Evolutionary conservation across 805 yeast species (phyloP), one percentile per base, ranked within the genome.

Genomic region (Pichia ethanolica): DNA sequence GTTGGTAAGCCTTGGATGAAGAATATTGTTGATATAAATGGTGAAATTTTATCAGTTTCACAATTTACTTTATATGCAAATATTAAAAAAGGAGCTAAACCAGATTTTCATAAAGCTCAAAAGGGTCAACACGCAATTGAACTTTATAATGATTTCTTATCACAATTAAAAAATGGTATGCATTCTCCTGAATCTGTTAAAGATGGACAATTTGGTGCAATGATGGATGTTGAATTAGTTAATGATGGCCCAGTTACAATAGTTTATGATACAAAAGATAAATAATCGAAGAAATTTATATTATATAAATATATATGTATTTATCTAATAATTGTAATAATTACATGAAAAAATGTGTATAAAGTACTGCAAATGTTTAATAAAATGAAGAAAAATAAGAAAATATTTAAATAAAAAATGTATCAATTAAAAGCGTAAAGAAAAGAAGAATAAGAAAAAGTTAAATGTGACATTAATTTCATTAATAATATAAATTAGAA

Each of bases 211-310:
- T 93, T 93, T 63, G 99, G 98, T 0, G 98, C 91, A 10, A 87
- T 91, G 96, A 93, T 93, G 99, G 95, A 88, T 54, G 97, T 95
- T 13, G 76, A 77, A 1, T 66, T 91, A 52, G 80, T 83, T 12
- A 93, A 93, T 60, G 97, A 91, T 59, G 98, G 98, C 1, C 98
- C 98, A 0, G 89, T 87, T 0, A 91, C 98, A 0, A 83, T 91
- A 34, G 77, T 83, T 25, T 77, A 85, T 70, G 97, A 90, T 62
- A 84, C 91, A 1, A 75, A 67, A 45, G 78, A 77, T 13, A 14
- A 32, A 38, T 44, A 35, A 20, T 8, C 32, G 8, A 37, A 14
- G 20, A 27, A 13, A 13, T 34, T 13, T 34, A 34, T 34, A 34
- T 34, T 34, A 11, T 34, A 20, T 20, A 20, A 20, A 20, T 20